Percentiles rank a stretch among this genome's conserved stretches.
Conservation (phyloP, 805 yeast species). For the Sugiyamaella smithiae region DNA sequence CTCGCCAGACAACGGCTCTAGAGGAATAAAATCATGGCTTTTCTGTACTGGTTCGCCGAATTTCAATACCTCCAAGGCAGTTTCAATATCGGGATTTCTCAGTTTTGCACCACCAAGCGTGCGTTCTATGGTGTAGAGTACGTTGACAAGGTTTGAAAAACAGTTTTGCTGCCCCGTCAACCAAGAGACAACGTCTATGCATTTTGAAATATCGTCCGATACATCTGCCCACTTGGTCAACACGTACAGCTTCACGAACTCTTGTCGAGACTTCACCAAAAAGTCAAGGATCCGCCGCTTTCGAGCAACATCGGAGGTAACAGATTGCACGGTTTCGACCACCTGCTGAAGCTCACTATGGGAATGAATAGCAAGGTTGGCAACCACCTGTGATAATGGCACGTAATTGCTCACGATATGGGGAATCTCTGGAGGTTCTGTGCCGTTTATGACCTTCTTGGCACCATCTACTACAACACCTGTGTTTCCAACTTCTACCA, state of each 20-base stretch:
- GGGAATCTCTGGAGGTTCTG: constrained; percentile 45
- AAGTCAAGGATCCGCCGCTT: constrained; percentile 68
- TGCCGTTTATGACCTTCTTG: not conserved
- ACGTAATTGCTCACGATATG: constrained; percentile 71
- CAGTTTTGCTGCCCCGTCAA: constrained; percentile 72
- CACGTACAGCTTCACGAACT: constrained; percentile 80
- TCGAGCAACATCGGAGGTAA: constrained; percentile 56
- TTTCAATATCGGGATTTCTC: constrained; percentile 85
- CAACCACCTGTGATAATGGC: constrained; percentile 57
- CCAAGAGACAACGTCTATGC: constrained; percentile 89
- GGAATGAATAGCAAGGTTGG: constrained; percentile 58
- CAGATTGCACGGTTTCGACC: constrained; percentile 56
- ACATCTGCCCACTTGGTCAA: constrained; percentile 84
- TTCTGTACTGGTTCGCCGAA: constrained; percentile 75
- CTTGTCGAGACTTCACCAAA: constrained; percentile 72
- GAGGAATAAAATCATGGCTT: constrained; percentile 54
- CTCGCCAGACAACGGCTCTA: constrained; percentile 49
- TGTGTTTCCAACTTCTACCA: not conserved
- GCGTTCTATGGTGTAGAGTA: constrained; percentile 64
- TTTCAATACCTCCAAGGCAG: constrained; percentile 81
- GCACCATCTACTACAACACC: not conserved
- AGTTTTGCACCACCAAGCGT: constrained; percentile 83
- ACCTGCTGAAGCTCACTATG: constrained; percentile 60
- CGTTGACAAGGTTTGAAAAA: constrained; percentile 60
- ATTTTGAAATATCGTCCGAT: constrained; percentile 62